Conservation (phyloP, 2,329 filamentous ascomycete species). For the Claviceps sp. region DNA sequence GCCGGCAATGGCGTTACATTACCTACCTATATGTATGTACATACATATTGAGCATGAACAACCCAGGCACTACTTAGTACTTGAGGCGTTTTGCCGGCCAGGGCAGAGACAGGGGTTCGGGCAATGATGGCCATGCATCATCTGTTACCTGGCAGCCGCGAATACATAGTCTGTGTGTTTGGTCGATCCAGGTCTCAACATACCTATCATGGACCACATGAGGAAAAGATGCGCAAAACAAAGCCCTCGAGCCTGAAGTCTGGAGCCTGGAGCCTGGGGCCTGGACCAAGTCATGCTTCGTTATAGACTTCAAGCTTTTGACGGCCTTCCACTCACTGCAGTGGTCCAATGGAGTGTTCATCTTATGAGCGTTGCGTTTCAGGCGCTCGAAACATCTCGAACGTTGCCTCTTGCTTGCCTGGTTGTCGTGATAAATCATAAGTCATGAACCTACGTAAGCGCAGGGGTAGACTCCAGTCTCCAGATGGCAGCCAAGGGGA, state of each 20-base stretch:
- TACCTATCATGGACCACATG: no score
- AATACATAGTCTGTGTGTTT: not conserved
- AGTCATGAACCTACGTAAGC: not conserved
- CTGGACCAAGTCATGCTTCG: not conserved
- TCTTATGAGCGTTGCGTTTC: not conserved
- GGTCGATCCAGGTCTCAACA: not conserved
- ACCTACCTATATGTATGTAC: no score
- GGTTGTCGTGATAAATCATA: not conserved
- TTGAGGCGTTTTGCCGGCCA: not conserved
- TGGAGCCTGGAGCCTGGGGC: no score
- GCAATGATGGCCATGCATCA: not conserved
- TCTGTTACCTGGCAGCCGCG: not conserved
- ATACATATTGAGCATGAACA: not conserved
- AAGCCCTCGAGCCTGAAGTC: no score
- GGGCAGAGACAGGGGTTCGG: no score
- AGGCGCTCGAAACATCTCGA: not conserved
- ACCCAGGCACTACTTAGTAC: not conserved
- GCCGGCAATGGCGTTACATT: no score
- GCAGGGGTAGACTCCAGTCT: slow-evolving; percentile 2
- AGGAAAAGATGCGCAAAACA: no score
- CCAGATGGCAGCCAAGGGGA: slow-evolving; percentile 1
- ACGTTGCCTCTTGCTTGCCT: not conserved
- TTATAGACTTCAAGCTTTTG: not conserved
- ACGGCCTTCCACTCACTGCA: not conserved
- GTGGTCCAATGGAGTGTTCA: no score